These are phyloP conservation scores for Saccharomyces jurei DNA, from an alignment of 805 yeast species.

Conservation along the genomic window DNA sequence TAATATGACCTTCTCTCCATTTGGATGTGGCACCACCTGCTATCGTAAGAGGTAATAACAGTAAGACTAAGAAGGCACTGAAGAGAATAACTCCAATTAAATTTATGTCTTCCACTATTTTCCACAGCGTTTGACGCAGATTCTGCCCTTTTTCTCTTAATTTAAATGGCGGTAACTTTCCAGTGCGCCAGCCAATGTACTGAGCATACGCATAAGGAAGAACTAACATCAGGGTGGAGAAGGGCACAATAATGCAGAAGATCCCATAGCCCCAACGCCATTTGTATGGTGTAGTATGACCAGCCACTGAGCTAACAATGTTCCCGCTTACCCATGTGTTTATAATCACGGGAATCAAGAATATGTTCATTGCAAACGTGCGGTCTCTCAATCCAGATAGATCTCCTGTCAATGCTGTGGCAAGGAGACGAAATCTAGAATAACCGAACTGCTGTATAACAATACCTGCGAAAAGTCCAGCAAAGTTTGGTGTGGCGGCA, in stretches of 20 bases:
- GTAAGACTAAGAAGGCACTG: slow-evolving; percentile 43
- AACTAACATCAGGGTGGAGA: slow-evolving; percentile 38
- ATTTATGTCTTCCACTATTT: slow-evolving; percentile 48
- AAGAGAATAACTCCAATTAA: slow-evolving; percentile 47
- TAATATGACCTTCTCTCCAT: slow-evolving; percentile 47
- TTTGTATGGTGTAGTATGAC: slow-evolving; percentile 23
- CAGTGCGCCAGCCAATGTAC: slow-evolving; percentile 32
- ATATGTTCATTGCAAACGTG: slow-evolving; percentile 5
- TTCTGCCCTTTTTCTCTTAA: slow-evolving; percentile 14
- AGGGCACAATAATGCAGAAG: slow-evolving; percentile 47
- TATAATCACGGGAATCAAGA: slow-evolving; percentile 42
- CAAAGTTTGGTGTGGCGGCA: neutral
- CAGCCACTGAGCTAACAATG: slow-evolving; percentile 29
- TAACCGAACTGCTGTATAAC: neutral
- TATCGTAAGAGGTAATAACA: slow-evolving; percentile 55
- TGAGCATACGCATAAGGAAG: slow-evolving; percentile 36
- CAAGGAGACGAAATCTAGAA: neutral
- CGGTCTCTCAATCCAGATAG: neutral
- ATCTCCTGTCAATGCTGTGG: neutral
- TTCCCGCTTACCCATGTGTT: slow-evolving; percentile 59
- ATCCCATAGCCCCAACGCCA: slow-evolving; percentile 43
- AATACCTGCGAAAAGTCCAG: neutral
- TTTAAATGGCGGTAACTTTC: slow-evolving; percentile 31
- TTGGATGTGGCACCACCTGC: slow-evolving; percentile 45
- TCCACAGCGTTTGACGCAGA: slow-evolving; percentile 14